Evolutionary conservation across 2,329 filamentous ascomycete genomes (phyloP), one percentile per base, ranked within the genome.

Genomic region (Davidsoniella eucalypti): DNA sequence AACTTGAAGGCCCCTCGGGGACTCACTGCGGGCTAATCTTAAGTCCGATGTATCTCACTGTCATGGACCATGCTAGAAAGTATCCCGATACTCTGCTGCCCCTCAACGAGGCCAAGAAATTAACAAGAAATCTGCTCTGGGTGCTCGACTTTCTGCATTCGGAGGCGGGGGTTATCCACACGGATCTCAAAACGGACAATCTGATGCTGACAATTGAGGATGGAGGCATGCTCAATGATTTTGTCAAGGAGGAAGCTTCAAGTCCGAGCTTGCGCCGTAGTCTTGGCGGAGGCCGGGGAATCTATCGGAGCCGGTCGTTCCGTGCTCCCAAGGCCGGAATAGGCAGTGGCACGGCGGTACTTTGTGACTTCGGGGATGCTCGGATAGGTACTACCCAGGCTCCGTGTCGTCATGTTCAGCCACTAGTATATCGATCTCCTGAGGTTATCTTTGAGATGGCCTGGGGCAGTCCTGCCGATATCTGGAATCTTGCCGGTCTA

Each of bases 141-240:
- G 49, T 43, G 12, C 44, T 54, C 12, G 52, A 51, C 17, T 54
- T 54, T 39, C 8, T 54, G 16, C 52, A 54, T 25, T 26, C 41
- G 4, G 52, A 54, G 26, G 49, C 49, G 5, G 26, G 43, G 8
- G 37, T 54, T 25, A 41, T 54, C 17, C 52, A 54, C 36, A 44
- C 44, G 4, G 52, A 54, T 21, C 41, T 54, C 8, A 54, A 54
- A 29, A 51, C 16, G 33, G 52, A 54, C 17, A 54, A 54, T 23
- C 36, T 54, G 18, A 52, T 54, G 52, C 45, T 54, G 36, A 52
- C 49, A 1, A 45, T 54, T 18, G 52, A 54, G 14, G 52, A 54
- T 38, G 49, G 47, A 8, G 43, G 49, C 17, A 47, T 54, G 21
- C 41, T 52, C 1, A 49, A 25, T 17, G 49, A 54, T 37, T 54